Evolutionary conservation across 2,329 filamentous ascomycete genomes (phyloP).

Genomic region (Neonectria punicea): DNA sequence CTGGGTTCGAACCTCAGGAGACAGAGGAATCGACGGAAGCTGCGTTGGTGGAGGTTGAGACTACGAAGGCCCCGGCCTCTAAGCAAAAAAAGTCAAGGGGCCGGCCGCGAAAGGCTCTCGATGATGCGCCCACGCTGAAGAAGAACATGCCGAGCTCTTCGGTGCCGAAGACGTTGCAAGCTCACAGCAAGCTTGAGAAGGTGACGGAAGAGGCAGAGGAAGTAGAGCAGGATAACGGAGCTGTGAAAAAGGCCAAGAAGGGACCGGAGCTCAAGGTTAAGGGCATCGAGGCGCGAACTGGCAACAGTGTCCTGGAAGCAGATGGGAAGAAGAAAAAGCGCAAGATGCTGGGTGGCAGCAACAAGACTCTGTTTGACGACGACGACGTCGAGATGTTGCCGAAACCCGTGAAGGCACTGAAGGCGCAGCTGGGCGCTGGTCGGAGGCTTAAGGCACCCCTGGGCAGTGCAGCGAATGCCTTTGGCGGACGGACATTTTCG

Average conservation of each 20-base stretch:
- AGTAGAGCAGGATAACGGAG: slow-evolving; percentile 47
- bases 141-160: slow-evolving; percentile 55
- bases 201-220: slow-evolving; percentile 51
- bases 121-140: slow-evolving; percentile 57
- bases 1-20: slow-evolving; percentile 20
- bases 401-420: slow-evolving; percentile 49
- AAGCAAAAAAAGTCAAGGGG: slow-evolving; percentile 54
- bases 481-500: slow-evolving; percentile 69
- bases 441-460: slow-evolving; percentile 51
- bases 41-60: slow-evolving; percentile 7
- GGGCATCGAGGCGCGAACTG: slow-evolving; percentile 18
- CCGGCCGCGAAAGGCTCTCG: slow-evolving; percentile 56
- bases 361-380: slow-evolving; percentile 76
- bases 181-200: slow-evolving; percentile 48
- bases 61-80: slow-evolving; percentile 23
- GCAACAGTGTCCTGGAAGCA: slow-evolving; percentile 40
- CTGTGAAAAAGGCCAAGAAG: slow-evolving; percentile 24
- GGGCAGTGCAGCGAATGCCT: slow-evolving; percentile 56
- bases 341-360: slow-evolving; percentile 72
- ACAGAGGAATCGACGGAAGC: slow-evolving; percentile 22
- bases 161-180: slow-evolving; percentile 44
- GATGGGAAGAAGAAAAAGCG: slow-evolving; percentile 75
- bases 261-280: slow-evolving; percentile 28
- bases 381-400: slow-evolving; percentile 62
- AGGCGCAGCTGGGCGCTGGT: slow-evolving; percentile 44